phyloP scores from a whole-genome alignment of 768 basidiomycete species.

The Leccinum olivaceopallidum region DNA sequence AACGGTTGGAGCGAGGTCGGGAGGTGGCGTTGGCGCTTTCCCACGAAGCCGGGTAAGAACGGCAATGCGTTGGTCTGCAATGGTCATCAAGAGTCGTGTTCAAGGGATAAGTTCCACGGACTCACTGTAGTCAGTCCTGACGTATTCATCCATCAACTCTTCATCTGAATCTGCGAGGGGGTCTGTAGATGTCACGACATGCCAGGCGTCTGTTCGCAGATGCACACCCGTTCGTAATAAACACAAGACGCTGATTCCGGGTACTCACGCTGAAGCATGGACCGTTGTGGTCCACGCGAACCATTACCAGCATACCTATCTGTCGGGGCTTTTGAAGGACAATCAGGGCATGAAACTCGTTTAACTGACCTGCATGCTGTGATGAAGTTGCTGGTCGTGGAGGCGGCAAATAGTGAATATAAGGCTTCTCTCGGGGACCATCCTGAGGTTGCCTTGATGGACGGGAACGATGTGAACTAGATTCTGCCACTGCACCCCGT shows the following conservation, averaged over 20 bases:
- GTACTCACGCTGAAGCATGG: slow-evolving; percentile 47
- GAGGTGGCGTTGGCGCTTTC: slow-evolving; percentile 49
- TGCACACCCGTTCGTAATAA: not conserved
- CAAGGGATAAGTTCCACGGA: slow-evolving; percentile 1
- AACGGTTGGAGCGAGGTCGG: slow-evolving; percentile 17
- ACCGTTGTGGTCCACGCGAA: slow-evolving; percentile 34
- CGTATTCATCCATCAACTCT: slow-evolving; percentile 63
- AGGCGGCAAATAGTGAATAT: slow-evolving; percentile 36
- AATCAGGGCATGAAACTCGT: not conserved
- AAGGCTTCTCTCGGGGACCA: slow-evolving; percentile 31
- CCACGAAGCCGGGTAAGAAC: slow-evolving; percentile 55
- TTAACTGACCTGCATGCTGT: slow-evolving; percentile 25
- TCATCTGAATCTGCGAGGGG: slow-evolving; percentile 75
- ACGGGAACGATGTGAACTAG: slow-evolving; percentile 29
- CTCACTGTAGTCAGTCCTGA: slow-evolving; percentile 67
- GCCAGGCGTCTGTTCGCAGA: slow-evolving; percentile 65
- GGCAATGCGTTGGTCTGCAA: slow-evolving; percentile 49
- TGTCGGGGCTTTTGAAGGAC: slow-evolving; percentile 12
- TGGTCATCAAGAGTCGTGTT: slow-evolving; percentile 1
- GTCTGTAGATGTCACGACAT: slow-evolving; percentile 59
- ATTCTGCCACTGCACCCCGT: slow-evolving; percentile 24
- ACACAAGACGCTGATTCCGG: not conserved
- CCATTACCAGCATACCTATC: slow-evolving; percentile 18
- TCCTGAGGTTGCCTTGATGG: slow-evolving; percentile 25
- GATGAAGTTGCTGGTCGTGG: slow-evolving; percentile 21